Base-by-base conservation (phyloP, 2,329 filamentous ascomycete genomes). In the Microcyclospora pomicola region DNA sequence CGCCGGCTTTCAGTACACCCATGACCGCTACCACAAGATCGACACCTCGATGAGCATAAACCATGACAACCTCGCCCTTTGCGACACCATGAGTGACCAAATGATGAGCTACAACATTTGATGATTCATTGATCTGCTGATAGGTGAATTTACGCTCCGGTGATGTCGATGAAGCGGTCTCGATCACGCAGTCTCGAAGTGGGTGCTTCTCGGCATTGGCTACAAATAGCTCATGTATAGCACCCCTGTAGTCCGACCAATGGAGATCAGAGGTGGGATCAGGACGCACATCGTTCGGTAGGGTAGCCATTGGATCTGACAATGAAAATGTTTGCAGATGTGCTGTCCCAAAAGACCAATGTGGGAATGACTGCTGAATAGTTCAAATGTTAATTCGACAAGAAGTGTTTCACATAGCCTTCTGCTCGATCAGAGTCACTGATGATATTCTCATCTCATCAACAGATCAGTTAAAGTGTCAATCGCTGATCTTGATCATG, bases 61-160 rank as follows among this genome's bases (percentile, higher is more conserved):
- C 82, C 83, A 94, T 93, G 51, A 94, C 85, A 2, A 94, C 86
- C 55, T 96, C 86, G 7, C 85, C 86, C 48, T 76, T 68, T 42
- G 77, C 69, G 45, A 85, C 69, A 41, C 87, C 86, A 51, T 76
- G 70, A 36, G 79, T 68, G 38, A 81, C 72, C 14, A 95, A 69
- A 54, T 93, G 74, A 61, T 93, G 77, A 15, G 85, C 82, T 6
- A 95, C 60, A 13, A 75, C 69, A 56, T 92, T 92, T 24, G 83
- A 81, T 0, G 80, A 79, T 63, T 94, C 81, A 54, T 86, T 72
- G 54, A 96, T 94, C 53, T 93, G 83, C 47, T 68, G 68, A 59
- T 95, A 96, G 15, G 77, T 88, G 60, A 91, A 95, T 56, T 63
- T 42, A 38, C 59, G 52, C 38, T 53, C 44, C 9, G 52, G 48